Base-by-base conservation (phyloP, 2,329 filamentous ascomycete genomes). In the Lasiodiplodia citricola region DNA sequence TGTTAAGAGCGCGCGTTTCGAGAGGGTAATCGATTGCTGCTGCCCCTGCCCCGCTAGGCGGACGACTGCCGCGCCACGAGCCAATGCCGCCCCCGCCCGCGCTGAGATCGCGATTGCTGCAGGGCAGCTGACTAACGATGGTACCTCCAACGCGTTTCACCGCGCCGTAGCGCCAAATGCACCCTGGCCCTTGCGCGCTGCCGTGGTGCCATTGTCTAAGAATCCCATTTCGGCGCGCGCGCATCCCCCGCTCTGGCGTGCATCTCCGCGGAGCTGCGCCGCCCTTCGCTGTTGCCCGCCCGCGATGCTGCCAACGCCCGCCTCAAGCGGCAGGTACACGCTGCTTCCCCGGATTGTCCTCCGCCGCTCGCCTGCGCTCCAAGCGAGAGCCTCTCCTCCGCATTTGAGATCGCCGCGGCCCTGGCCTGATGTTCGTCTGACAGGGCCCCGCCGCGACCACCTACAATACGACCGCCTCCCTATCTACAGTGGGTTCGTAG, bases 401-500 rank as follows among this genome's bases (percentile, higher is more conserved):
- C 58, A 37, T 28, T 21, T 41, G 35, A 37, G 41, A 51, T 51
- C 44, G 38, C 44, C 57, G 23, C 16, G 13, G 38, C 57, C 23
- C 23, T 35, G 16, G 23, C 25, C 57, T 47, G 44, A 47, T 47
- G 44, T 47, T 47, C 44, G n/a, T 47, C 44, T 47, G 44, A 47
- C 44, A 47, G 44, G 44, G 44, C 31, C 55, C 28, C 16, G 16
- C 35, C n/a, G 18, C 35, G 16, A 35, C 18, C 18, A 56, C 52
- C 25, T n/a, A 31, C 25, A 28, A 35, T 28, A 35, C 38, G 14
- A 25, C 37, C 38, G 23, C 35, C 16, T n/a, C 58, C 41, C 58
- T 63, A 63, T 63, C 58, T 51, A 63, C 58, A 63, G 58, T 63
- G 58, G 58, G 58, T 63, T 63, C 58, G 44, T 18, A 50, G 28